Evolutionary conservation across 2,329 filamentous ascomycete genomes (phyloP), one percentile per base, ranked within the genome.

Genomic region (Nothophoma quercina): DNA sequence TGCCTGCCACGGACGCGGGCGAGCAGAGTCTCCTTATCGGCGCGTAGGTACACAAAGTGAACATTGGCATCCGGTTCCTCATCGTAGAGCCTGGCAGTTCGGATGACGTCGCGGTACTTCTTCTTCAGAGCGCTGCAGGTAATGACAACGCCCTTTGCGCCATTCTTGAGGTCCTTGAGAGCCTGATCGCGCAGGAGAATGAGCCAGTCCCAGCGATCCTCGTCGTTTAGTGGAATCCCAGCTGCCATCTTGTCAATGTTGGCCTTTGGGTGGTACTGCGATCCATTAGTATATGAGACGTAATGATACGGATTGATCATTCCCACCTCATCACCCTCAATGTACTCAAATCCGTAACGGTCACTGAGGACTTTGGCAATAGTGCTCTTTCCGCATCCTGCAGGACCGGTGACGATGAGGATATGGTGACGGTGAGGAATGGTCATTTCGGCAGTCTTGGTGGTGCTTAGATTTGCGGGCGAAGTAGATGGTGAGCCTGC

Each of bases 171-270:
- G 5, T 73, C 62, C 15, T 55, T 59, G 55, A 80, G 64, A 4
- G 78, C 74, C 61, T 78, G 67, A 59, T 81, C 76, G 60, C 79
- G 77, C 8, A 81, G 73, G 6, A 74, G 62, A 47, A 80, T 79
- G 15, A 99, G 86, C 95, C 95, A 99, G 79, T 97, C 93, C 95
- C 95, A 98, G 59, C 95, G 89, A 77, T 99, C 95, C 54, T 87
- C 88, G 71, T 99, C 95, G 49, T 90, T 96, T 28, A 99, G 82
- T 2, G 95, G 92, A 50, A 86, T 87, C 62, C 91, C 91, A 63
- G 82, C 83, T 69, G 84, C 82, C 95, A 99, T 99, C 77, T 98
- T 99, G 47, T 93, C 88, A 26, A 82, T 77, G 53, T 82, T 81
- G 9, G 73, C 68, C 28, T 75, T 72, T 1, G 80, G 79, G 64